A percentile compares a stretch with the other conserved stretches of the same genome.
Conservation (phyloP, 2,329 filamentous ascomycete species). For the Hypoxylon sp. region DNA sequence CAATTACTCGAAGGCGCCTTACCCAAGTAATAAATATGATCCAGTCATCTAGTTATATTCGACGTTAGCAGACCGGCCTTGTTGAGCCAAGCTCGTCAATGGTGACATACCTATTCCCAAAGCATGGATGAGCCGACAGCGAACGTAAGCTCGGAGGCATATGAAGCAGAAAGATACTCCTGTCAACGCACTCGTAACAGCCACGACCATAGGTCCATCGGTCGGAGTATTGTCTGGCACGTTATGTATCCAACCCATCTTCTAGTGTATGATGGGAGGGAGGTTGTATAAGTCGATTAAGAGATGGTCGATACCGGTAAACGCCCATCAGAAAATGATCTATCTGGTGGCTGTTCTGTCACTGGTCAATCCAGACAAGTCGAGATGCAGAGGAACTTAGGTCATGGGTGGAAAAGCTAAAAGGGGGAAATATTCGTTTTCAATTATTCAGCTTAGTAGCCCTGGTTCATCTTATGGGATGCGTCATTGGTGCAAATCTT, state of each 20-base stretch:
- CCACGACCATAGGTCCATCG: constrained; percentile 16
- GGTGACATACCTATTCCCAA: constrained; percentile 26
- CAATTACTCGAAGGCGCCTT: background rate
- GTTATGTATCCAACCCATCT: constrained; percentile 34
- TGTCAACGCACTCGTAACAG: constrained; percentile 17
- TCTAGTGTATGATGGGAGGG: background rate
- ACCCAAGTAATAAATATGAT: constrained; percentile 36
- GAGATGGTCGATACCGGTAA: background rate
- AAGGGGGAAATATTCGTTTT: background rate
- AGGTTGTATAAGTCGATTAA: background rate
- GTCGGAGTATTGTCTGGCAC: constrained; percentile 24
- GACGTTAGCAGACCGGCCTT: background rate
- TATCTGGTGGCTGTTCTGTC: background rate
- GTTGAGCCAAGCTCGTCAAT: background rate
- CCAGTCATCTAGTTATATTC: constrained; percentile 29
- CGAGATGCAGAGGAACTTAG: background rate
- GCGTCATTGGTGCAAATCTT: background rate
- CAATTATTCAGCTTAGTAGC: background rate
- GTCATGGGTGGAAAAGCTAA: background rate
- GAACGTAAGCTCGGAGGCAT: constrained; percentile 34
- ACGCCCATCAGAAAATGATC: background rate
- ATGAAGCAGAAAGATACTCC: constrained; percentile 23
- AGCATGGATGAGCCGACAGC: constrained; percentile 13
- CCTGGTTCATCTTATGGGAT: background rate
- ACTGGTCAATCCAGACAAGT: background rate